Evolutionary conservation across 176 grass and related monocot genomes (phyloP).

Genomic region (Calamus simplicifolius): DNA sequence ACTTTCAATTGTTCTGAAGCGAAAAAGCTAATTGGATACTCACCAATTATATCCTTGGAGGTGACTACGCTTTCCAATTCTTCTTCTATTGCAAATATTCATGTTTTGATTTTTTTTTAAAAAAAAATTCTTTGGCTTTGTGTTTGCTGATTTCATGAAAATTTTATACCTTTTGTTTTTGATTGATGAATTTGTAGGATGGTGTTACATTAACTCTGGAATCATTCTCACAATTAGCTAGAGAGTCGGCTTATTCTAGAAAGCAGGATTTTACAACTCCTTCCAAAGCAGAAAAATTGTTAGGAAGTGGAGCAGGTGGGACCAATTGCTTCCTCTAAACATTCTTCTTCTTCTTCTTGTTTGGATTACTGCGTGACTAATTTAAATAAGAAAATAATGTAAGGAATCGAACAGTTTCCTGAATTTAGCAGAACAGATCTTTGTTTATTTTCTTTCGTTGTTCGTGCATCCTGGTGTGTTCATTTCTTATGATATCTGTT

Average conservation of each 20-base stretch:
- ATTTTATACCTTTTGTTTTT: conserved; percentile 17
- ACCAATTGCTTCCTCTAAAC: conserved; percentile 12
- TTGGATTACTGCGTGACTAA: neutral
- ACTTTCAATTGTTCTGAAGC: conserved; percentile 80
- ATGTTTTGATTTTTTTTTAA: conserved; percentile 10
- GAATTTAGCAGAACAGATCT: too few relatives aligned
- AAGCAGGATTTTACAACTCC: conserved; percentile 25
- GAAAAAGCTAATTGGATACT: conserved; percentile 59
- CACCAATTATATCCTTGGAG: conserved; percentile 65
- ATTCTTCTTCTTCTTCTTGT: neutral
- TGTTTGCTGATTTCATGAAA: neutral
- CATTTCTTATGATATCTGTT: too few relatives aligned
- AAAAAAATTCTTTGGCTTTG: neutral
- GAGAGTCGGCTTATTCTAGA: conserved; percentile 31
- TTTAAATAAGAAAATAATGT: neutral
- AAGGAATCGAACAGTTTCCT: neutral
- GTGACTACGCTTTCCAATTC: conserved; percentile 31
- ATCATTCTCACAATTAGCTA: conserved; percentile 54
- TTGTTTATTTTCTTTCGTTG: too few relatives aligned
- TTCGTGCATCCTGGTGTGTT: too few relatives aligned
- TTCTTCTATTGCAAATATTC: conserved; percentile 9
- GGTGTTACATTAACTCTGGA: conserved; percentile 41
- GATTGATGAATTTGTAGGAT: conserved; percentile 46
- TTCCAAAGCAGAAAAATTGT: conserved; percentile 62
- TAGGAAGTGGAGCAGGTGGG: conserved; percentile 81